Evolutionary conservation across 768 basidiomycete species (phyloP), one percentile per base, ranked within the genome.

Genomic region (Collybiopsis luxurians): DNA sequence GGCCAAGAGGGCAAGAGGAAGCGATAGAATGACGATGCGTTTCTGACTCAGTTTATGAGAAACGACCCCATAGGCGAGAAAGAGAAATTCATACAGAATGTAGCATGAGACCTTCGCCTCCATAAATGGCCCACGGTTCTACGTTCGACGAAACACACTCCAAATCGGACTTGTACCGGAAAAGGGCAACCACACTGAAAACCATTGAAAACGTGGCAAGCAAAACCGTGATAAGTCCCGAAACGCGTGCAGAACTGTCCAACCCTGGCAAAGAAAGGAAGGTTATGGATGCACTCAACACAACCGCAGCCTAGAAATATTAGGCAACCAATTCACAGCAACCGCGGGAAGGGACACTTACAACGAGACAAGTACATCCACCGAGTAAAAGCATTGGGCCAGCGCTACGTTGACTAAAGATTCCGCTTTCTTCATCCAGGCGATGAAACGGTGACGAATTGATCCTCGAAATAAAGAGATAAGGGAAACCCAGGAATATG

Each of bases 221-320:
- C 57, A 87, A 71, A 51, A 88, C 81, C 30, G 88, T 83, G 13
- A 89, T 74, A 61, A 92, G 78, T 30, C 83, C 85, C 23, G 84
- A 80, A 47, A 85, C 75, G 55, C 89, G 80, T 55, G 86, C 73
- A 59, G 86, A 60, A 57, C 74, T 79, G 67, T 87, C 85, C 69
- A 93, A 62, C 38, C 85, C 87, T 63, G 91, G 90, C 53, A 93
- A 78, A 50, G 88, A 82, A 66, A 93, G 79, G 72, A 92, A 85
- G 26, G 89, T 91, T 56, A 91, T 87, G 39, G 90, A 89, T 30
- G 89, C 86, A 62, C 91, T 91, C 57, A 92, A 74, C 23, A 92
- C 79, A 57, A 92, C 79, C 27, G 90, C 90, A 63, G 90, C 89
- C 90, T 92, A 68, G 47, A 60, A 42, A 58, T 58, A 38, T 45